Percentiles rank a stretch among this genome's conserved stretches.
phyloP scores from a whole-genome alignment of 2,329 filamentous ascomycete species.

The Curvularia sp. region DNA sequence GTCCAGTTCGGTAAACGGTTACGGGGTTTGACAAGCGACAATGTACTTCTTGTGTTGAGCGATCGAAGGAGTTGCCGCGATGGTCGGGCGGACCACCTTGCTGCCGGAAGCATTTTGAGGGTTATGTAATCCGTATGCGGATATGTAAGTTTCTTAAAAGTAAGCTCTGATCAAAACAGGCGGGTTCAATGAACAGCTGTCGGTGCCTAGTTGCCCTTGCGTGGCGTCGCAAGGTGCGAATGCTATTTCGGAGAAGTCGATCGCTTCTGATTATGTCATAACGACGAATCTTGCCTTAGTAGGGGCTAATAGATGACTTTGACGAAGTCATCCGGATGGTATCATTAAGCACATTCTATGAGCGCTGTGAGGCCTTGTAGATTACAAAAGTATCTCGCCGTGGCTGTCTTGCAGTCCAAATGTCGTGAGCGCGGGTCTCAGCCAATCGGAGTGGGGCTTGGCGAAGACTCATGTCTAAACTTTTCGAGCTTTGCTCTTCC shows the following conservation, averaged over 20 bases:
- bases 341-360: not conserved
- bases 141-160: not conserved
- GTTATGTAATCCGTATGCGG: conserved; percentile 2
- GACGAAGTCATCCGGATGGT: not conserved
- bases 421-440: not conserved
- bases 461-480: conserved; percentile 16
- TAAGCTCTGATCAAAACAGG: conserved; percentile 8
- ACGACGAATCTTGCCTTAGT: not conserved
- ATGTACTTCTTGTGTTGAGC: conserved; percentile 34
- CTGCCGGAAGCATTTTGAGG: conserved; percentile 35
- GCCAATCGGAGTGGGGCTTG: conserved; percentile 19
- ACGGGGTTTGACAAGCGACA: conserved; percentile 31
- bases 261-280: conserved; percentile 20
- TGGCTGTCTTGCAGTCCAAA: not conserved
- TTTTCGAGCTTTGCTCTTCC: conserved; percentile 14
- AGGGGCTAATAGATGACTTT: not conserved
- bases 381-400: not conserved
- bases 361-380: not conserved
- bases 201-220: conserved; percentile 3
- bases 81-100: conserved; percentile 40
- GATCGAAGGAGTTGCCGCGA: conserved; percentile 34
- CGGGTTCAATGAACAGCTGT: not conserved
- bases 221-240: conserved; percentile 12
- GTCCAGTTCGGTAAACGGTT: conserved; percentile 32
- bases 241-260: conserved; percentile 8